phyloP scores from a whole-genome alignment of 805 yeast species.

The Candida quercuum region DNA sequence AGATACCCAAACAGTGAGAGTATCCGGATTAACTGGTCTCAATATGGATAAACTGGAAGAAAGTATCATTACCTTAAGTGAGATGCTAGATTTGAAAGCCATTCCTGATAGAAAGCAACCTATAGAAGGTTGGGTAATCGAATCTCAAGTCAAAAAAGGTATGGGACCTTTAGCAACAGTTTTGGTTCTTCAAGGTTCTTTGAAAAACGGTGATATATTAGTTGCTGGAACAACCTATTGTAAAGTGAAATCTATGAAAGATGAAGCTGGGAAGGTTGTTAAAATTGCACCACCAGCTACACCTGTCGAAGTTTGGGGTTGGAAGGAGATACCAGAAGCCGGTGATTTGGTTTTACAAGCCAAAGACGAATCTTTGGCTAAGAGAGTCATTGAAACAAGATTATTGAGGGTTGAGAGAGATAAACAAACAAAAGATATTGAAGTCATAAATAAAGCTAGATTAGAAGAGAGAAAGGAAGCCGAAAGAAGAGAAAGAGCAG shows the following conservation, averaged over 20 bases:
- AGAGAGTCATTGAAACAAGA: slow-evolving; percentile 66
- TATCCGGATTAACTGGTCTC: slow-evolving; percentile 84
- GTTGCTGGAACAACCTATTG: slow-evolving; percentile 88
- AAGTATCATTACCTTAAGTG: slow-evolving; percentile 79
- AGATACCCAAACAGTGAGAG: slow-evolving; percentile 82
- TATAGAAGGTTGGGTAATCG: slow-evolving; percentile 85
- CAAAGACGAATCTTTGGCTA: slow-evolving; percentile 66
- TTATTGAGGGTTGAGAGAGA: slow-evolving; percentile 51
- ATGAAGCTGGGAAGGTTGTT: slow-evolving; percentile 62
- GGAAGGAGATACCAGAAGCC: slow-evolving; percentile 90
- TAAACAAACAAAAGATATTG: slow-evolving; percentile 61
- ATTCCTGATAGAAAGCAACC: slow-evolving; percentile 40
- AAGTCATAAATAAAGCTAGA: slow-evolving; percentile 63
- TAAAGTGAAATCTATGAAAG: slow-evolving; percentile 71
- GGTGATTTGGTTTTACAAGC: slow-evolving; percentile 85
- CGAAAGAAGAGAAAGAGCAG: slow-evolving; percentile 46
- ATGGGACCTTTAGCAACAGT: slow-evolving; percentile 85
- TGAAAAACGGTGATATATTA: slow-evolving; percentile 63
- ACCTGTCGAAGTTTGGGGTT: slow-evolving; percentile 88
- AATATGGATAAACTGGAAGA: slow-evolving; percentile 91
- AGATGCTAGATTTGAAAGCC: slow-evolving; percentile 72
- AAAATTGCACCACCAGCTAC: slow-evolving; percentile 76
- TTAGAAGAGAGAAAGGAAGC: slow-evolving; percentile 47
- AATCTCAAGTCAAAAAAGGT: slow-evolving; percentile 76
- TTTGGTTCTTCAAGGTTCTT: slow-evolving; percentile 71